A percentile compares a stretch with the other conserved stretches of the same genome.
Evolutionary conservation across 441 rosid species (phyloP).

Genomic region (Erodium chrysanthum): DNA sequence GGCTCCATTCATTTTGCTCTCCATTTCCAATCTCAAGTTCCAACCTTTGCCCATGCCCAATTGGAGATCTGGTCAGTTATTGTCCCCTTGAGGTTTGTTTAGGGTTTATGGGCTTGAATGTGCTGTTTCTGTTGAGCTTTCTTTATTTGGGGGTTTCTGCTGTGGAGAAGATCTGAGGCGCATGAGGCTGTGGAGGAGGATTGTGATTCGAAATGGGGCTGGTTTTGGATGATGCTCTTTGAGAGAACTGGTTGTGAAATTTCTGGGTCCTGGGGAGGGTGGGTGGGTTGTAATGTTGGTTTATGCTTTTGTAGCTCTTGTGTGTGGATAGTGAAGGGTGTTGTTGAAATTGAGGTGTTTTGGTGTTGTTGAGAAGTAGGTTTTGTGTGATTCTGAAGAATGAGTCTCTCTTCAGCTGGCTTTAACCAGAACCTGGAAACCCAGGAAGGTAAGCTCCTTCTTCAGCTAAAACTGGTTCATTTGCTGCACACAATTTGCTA

Average conservation of each 20-base stretch:
- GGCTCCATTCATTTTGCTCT: not conserved
- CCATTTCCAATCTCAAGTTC: conserved; percentile 1
- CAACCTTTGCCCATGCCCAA: conserved; percentile 1
- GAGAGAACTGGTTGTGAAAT: conserved; percentile 27
- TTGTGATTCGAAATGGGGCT: conserved; percentile 23
- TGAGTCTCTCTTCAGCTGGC: conserved; percentile 89
- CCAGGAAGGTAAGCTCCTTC: conserved; percentile 58
- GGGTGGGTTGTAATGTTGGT: not conserved
- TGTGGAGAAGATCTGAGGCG: conserved; percentile 30
- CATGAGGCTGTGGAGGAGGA: conserved; percentile 31
- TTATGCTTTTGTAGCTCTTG: not conserved
- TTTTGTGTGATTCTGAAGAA: conserved; percentile 19
- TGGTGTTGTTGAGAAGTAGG: not conserved
- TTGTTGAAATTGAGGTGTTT: conserved; percentile 4
- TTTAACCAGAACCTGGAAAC: conserved; percentile 48
- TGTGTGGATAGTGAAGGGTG: not conserved
- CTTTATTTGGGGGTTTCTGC: conserved; percentile 25
- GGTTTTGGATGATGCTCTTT: too few species aligned
- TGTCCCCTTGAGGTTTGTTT: not conserved
- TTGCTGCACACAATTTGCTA: conserved; percentile 14
- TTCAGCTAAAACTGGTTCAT: not conserved
- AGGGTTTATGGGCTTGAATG: conserved; percentile 1
- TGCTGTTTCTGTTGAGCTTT: not conserved
- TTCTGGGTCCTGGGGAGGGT: not conserved
- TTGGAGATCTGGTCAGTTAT: not conserved